Base-by-base conservation (phyloP, 768 basidiomycete species). In the Cystofilobasidium bisporidii region DNA sequence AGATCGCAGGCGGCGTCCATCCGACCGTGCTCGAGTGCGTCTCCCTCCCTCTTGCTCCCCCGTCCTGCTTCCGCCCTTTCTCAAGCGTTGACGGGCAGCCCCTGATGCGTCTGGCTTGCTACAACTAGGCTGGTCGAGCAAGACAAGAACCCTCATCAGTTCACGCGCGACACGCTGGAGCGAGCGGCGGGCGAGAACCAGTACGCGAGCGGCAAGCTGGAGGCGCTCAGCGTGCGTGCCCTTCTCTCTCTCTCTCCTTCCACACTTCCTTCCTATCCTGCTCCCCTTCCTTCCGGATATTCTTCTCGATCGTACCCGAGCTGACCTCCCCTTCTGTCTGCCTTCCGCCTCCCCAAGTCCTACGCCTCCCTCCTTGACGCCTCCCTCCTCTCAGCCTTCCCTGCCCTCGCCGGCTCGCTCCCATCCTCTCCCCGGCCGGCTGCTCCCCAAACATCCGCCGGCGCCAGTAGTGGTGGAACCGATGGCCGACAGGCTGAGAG, bases 111-210 rank as follows among this genome's bases (percentile, higher is more conserved):
- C 53, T 32, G 9, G 3, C 20, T 32, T 14, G 4, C 26, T 17
- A 8, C n/a, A 24, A 3, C 15, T 14, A 61, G 60, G 14, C 60
- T 61, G 1, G 28, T 61, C 40, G 60, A 43, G 17, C 18, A 40
- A 17, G 60, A 61, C 40, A 61, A 61, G n/a, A 43, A 61, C 41
- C 60, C 60, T 18, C 60, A 61, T 30, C 8, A 17, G 11, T 61
- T 40, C 60, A 61, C 60, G 17, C 33, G 60, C 20, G 28, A 61
- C 24, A 43, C n/a, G 30, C 40, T 61, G 24, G 60, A 61, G n/a
- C 26, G 45, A 8, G 60, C 60, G 14, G 24, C 45, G 40, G 60
- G 60, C 14, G 40, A 41, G 36, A 61, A 61, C 40, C 60, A 61
- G 60, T 61, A 28, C 26, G 24, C 40, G 15, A 24, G 45, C n/a